Evolutionary conservation across 2,329 filamentous ascomycete species (phyloP).

Genomic region (Delphinella strobiligena): DNA sequence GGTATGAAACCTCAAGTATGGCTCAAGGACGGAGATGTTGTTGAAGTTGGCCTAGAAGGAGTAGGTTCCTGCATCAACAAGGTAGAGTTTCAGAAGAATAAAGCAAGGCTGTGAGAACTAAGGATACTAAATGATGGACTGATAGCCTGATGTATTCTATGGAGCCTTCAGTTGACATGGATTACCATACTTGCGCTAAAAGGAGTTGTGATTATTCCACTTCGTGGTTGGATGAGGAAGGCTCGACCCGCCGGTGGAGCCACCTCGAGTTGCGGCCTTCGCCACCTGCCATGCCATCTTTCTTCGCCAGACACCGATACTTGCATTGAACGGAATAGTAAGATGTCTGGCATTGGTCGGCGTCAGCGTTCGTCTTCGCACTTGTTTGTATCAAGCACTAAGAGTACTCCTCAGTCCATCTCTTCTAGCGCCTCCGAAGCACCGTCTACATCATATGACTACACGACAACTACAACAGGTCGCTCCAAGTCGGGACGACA

Average conservation of each 20-base stretch:
- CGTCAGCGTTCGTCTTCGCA: neutral
- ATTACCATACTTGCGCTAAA: no score
- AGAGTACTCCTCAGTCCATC: neutral
- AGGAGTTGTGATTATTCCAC: no score
- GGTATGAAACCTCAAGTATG: constrained; percentile 54
- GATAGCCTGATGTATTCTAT: no score
- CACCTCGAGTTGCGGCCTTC: no score
- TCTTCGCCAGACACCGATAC: no score
- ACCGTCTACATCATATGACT: constrained; percentile 21
- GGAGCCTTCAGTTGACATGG: no score
- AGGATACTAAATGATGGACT: neutral
- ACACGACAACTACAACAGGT: constrained; percentile 24
- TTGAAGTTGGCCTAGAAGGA: constrained; percentile 55
- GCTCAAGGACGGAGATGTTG: constrained; percentile 58
- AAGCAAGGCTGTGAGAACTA: constrained; percentile 22
- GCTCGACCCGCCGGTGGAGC: no score
- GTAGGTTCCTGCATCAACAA: constrained; percentile 46
- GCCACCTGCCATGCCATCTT: no score
- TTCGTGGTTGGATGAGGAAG: no score
- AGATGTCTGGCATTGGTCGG: neutral
- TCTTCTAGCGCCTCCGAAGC: neutral
- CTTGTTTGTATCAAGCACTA: neutral
- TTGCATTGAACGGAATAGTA: no score
- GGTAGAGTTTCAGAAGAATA: constrained; percentile 29
- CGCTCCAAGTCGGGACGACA: constrained; percentile 20